These are phyloP conservation scores for Phytophthora syringae DNA, from an alignment of 352 stramenopile species.

Conservation along the genomic window DNA sequence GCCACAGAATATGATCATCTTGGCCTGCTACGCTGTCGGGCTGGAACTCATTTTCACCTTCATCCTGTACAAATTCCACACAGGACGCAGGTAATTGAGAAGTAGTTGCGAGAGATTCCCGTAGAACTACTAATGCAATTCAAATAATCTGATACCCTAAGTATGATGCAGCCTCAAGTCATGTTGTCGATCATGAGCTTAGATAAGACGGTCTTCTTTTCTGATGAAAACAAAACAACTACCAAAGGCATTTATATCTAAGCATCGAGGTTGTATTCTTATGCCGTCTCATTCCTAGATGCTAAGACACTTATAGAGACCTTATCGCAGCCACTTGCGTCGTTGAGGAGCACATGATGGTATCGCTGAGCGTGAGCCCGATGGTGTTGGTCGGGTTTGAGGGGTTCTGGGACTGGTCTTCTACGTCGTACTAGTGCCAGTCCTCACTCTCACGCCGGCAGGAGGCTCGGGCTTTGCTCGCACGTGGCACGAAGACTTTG, in stretches of 20 bases:
- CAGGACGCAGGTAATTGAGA: constrained; percentile 9
- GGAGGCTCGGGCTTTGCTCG: constrained; percentile 58
- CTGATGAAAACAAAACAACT: neutral
- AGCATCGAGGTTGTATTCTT: no score
- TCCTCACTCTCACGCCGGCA: constrained; percentile 68
- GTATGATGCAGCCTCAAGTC: no score
- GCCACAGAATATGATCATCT: constrained; percentile 49
- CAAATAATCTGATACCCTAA: no score
- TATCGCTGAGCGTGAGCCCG: constrained; percentile 80
- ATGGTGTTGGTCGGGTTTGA: constrained; percentile 90
- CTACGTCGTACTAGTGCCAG: constrained; percentile 69
- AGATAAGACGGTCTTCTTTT: no score
- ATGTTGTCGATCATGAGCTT: no score
- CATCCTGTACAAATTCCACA: constrained; percentile 38
- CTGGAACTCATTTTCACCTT: constrained; percentile 51
- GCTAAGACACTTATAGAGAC: neutral
- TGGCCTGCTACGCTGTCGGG: constrained; percentile 41
- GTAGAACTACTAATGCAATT: neutral
- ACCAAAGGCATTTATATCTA: neutral
- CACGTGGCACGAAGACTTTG: constrained; percentile 86
- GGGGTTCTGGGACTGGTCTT: constrained; percentile 88
- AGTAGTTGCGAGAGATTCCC: neutral
- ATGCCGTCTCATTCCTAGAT: no score
- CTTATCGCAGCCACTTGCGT: constrained; percentile 34
- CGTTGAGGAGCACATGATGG: constrained; percentile 91